Conservation (phyloP, 1,284 basidiomycete species). For the Microbotryum intermedium region DNA sequence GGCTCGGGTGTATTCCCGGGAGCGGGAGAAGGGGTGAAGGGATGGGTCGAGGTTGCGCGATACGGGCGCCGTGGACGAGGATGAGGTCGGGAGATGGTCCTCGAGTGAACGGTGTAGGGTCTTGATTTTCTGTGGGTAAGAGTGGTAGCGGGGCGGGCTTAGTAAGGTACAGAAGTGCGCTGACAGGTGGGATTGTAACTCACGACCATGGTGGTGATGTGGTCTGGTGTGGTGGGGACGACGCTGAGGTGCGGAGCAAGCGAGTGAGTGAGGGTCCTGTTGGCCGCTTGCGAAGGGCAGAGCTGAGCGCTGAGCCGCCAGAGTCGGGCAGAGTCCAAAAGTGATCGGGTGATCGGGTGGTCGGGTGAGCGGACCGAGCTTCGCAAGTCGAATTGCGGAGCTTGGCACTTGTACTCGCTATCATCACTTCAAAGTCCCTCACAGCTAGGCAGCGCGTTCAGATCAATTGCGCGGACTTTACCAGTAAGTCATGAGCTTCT, state of each 20-base stretch:
- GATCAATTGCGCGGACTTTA: too few relatives aligned
- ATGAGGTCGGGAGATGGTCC: conserved; percentile 52
- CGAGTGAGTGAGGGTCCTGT: too few relatives aligned
- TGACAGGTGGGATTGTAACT: background rate
- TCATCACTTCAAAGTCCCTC: too few relatives aligned
- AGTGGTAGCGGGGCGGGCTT: background rate
- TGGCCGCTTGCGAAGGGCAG: too few relatives aligned
- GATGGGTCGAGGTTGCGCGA: conserved; percentile 88
- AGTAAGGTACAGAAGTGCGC: too few relatives aligned
- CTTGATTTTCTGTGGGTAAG: conserved; percentile 64
- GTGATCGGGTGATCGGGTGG: too few relatives aligned
- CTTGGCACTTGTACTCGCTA: too few relatives aligned
- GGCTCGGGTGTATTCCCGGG: conserved; percentile 87
- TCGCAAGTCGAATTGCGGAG: too few relatives aligned
- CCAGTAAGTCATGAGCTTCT: too few relatives aligned
- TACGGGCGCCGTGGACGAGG: conserved; percentile 72
- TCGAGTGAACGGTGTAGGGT: conserved; percentile 76
- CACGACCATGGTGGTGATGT: background rate
- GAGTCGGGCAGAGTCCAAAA: background rate
- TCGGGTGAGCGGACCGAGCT: too few relatives aligned
- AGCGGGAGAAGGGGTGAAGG: conserved; percentile 86
- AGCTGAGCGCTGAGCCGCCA: too few relatives aligned
- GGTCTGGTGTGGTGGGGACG: background rate
- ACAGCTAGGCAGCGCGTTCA: too few relatives aligned
- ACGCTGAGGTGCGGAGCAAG: background rate